These are phyloP conservation scores for Suillus paluster DNA, from an alignment of 768 basidiomycete genomes.

Conservation along the genomic window DNA sequence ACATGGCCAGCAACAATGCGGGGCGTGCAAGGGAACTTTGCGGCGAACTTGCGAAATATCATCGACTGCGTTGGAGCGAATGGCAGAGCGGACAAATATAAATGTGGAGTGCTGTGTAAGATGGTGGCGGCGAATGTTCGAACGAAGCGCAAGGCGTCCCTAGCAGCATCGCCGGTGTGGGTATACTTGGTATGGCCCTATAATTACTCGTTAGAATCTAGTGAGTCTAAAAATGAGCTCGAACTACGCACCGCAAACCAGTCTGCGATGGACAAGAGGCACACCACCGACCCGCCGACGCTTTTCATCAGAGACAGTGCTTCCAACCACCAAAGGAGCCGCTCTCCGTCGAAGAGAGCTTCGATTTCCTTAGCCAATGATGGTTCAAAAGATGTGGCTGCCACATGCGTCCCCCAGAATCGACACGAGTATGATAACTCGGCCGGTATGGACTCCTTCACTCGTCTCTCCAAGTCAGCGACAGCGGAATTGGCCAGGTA, in stretches of 20 bases:
- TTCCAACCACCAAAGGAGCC: too few species aligned
- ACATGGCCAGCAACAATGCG: neutral
- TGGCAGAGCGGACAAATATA: conserved; percentile 29
- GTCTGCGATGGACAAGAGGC: neutral
- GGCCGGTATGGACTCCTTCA: conserved; percentile 26
- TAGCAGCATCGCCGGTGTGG: neutral
- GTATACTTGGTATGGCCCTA: conserved; percentile 2
- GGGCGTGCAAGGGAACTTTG: neutral
- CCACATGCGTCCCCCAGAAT: conserved; percentile 37
- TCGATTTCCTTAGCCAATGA: conserved; percentile 20
- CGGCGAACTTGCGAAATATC: conserved; percentile 18
- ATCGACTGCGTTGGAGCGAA: conserved; percentile 27
- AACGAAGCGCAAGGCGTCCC: conserved; percentile 18
- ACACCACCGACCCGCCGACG: neutral
- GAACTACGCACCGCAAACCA: neutral
- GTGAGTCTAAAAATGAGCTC: neutral
- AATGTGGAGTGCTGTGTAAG: conserved; percentile 23
- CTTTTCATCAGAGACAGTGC: conserved; percentile 18
- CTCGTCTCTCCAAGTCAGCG: conserved; percentile 10
- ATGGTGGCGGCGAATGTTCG: conserved; percentile 15
- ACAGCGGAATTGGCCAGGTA: conserved; percentile 26
- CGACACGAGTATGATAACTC: conserved; percentile 35
- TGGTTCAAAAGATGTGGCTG: conserved; percentile 1
- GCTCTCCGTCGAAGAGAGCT: conserved; percentile 21
- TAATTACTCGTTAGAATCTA: neutral